phyloP scores from a whole-genome alignment of 768 basidiomycete genomes.

The Neoboletus magnificus region DNA sequence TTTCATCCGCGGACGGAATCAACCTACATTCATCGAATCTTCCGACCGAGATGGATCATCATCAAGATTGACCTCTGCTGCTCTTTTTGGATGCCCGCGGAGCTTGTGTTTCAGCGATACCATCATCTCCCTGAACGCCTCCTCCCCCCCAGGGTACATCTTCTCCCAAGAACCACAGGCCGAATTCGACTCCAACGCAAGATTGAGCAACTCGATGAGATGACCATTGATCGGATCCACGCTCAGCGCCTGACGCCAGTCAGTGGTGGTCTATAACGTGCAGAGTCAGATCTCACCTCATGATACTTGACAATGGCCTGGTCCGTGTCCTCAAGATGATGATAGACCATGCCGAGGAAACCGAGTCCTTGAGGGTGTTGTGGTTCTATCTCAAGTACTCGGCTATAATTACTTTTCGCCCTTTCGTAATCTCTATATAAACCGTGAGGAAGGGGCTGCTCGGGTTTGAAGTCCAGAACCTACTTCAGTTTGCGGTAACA shows the following conservation, averaged over 20 bases:
- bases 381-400: constrained; percentile 86
- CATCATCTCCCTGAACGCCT: constrained; percentile 34
- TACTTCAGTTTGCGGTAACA: constrained; percentile 79
- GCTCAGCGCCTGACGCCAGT: constrained; percentile 57
- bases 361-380: constrained; percentile 77
- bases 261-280: background rate
- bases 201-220: constrained; percentile 75
- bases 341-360: constrained; percentile 86
- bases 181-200: constrained; percentile 62
- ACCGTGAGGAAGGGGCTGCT: constrained; percentile 4
- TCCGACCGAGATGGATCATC: constrained; percentile 20
- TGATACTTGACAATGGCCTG: constrained; percentile 89
- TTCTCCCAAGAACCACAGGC: constrained; percentile 33
- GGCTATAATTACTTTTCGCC: constrained; percentile 70
- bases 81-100: constrained; percentile 24
- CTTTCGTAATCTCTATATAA: constrained; percentile 50
- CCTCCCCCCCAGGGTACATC: constrained; percentile 34
- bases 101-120: constrained; percentile 29
- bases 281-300: constrained; percentile 52
- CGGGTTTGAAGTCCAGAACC: constrained; percentile 20
- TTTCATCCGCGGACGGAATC: constrained; percentile 16
- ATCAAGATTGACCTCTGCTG: constrained; percentile 10
- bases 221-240: constrained; percentile 82
- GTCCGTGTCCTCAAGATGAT: constrained; percentile 69
- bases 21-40: constrained; percentile 33